Base-by-base conservation (phyloP, 2,329 filamentous ascomycete species). In the Chrysosporium keratinophilum region DNA sequence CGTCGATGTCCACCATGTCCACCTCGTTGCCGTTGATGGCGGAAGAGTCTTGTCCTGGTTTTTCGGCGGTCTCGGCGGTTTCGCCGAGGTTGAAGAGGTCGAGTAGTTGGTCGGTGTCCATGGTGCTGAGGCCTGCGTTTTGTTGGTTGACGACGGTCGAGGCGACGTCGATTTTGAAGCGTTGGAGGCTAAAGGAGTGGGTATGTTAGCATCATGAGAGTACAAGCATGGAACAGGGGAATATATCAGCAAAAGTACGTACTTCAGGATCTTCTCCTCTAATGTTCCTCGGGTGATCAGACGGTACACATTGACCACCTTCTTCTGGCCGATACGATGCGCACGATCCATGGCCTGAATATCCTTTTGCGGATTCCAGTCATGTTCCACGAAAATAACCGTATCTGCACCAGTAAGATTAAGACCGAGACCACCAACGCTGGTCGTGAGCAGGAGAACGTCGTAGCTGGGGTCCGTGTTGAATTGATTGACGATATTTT, bases 321-420 rank as follows among this genome's bases (percentile, higher is more conserved):
- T 98, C 82, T 98, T 98, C 75, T 98, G 93, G 1, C 93, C 93
- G 63, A 98, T 97, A 62, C 93, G 84, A 76, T 98, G 93, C 7
- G 93, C 93, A 56, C 93, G 88, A 67, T 98, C 93, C 93, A 98
- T 98, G 61, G 93, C 93, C 67, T 98, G 93, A 61, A 98, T 81
- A 71, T 98, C 93, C 70, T 95, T 95, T 68, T 98, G 93, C 33
- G 93, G 93, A 67, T 98, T 98, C 93, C 93, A 98, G 70, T 98
- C 93, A 70, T 98, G 94, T 71, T 98, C 93, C 31, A 98, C 94
- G 64, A 98, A 98, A 62, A 98, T 98, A 69, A 98, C 93, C 0
- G 93, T 98, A 70, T 98, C 93, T 2, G 93, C 93, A 61, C 93
- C 93, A 0, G 93, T 98, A 59, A 98, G 74, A 69, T 98, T 98